phyloP scores from a whole-genome alignment of 106 monocot species.

The Dioscorea alata region DNA sequence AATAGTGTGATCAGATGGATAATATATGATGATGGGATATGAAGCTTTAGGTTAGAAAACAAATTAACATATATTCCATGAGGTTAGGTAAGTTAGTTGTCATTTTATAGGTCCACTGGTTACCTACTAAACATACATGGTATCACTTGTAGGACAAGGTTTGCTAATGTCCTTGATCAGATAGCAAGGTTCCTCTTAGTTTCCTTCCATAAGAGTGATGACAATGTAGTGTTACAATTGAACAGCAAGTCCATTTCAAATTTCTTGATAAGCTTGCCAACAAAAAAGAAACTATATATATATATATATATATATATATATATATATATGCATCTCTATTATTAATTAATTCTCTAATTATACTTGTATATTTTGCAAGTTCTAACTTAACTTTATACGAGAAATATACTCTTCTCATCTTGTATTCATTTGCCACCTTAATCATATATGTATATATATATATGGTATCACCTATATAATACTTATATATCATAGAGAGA shows the following conservation, averaged over 20 bases:
- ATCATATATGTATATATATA: too few relatives aligned
- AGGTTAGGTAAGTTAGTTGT: constrained; percentile 45
- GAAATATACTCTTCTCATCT: too few relatives aligned
- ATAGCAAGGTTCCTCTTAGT: not conserved
- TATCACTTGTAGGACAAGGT: constrained; percentile 26
- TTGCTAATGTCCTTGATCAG: not conserved
- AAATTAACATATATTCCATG: not conserved
- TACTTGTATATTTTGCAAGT: too few relatives aligned
- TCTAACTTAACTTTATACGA: too few relatives aligned
- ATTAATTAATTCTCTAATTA: too few relatives aligned
- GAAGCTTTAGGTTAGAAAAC: constrained; percentile 17
- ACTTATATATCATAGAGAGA: too few relatives aligned
- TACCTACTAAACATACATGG: constrained; percentile 35
- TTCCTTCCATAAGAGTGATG: not conserved
- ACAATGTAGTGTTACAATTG: not conserved
- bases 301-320: too few relatives aligned
- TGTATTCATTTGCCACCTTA: too few relatives aligned
- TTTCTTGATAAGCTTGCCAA: too few relatives aligned
- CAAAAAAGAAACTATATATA: too few relatives aligned
- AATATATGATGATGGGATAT: not conserved
- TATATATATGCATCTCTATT: too few relatives aligned
- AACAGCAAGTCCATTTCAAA: not conserved
- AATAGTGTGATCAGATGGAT: not conserved
- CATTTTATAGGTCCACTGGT: constrained; percentile 25
- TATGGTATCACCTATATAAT: too few relatives aligned